A percentile compares a stretch with the other conserved stretches of the same genome.
Conservation (phyloP, 345 rosid species). For the Carallia pectinifolia region DNA sequence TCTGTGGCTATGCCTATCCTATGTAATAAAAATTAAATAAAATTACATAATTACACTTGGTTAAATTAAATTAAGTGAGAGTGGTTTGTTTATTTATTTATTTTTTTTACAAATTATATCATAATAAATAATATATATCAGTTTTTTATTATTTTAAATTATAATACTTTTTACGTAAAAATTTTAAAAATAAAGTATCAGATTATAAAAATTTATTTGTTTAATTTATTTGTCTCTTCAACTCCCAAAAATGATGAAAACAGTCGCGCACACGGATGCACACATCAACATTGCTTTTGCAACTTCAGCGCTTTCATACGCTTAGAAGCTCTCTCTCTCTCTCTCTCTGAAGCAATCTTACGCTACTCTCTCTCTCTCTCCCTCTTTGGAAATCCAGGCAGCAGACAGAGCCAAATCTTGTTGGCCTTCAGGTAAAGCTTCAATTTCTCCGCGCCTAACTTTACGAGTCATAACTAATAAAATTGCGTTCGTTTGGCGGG, state of each 20-base stretch:
- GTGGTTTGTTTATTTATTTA: too few relatives aligned
- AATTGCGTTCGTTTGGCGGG: conserved; percentile 7
- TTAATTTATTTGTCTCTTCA: background rate
- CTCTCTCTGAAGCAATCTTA: too few relatives aligned
- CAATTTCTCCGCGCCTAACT: background rate
- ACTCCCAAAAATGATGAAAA: background rate
- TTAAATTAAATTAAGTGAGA: too few relatives aligned
- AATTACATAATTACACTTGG: too few relatives aligned
- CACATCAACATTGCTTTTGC: conserved; percentile 3
- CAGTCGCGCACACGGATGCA: background rate
- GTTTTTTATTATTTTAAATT: too few relatives aligned
- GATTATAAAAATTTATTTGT: too few relatives aligned
- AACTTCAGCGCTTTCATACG: conserved; percentile 18
- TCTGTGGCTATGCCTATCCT: background rate
- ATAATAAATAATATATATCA: too few relatives aligned
- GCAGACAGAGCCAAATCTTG: conserved; percentile 15
- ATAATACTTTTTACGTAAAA: too few relatives aligned
- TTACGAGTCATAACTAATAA: background rate
- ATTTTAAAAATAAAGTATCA: too few relatives aligned
- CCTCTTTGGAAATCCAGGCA: conserved; percentile 2
- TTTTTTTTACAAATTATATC: too few relatives aligned
- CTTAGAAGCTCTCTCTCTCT: conserved; percentile 12
- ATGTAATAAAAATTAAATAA: conserved; percentile 7
- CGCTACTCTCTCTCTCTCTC: background rate
- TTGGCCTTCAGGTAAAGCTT: conserved; percentile 35